Conservation (phyloP, 73 alveolate genomes). For the Uronychia binucleata region DNA sequence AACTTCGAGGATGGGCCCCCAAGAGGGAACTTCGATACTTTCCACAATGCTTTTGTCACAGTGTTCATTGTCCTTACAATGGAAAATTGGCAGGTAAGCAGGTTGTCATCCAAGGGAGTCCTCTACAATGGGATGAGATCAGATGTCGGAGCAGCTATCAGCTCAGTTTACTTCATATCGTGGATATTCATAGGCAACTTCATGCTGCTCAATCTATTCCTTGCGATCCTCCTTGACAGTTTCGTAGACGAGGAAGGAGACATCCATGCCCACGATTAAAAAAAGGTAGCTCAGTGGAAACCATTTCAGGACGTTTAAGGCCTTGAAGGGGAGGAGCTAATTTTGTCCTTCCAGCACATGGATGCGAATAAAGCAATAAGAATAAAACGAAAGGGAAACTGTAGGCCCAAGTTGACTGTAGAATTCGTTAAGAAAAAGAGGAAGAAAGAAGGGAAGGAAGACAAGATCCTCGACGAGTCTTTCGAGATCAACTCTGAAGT, state of each 20-base stretch:
- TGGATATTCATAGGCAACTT: constrained; percentile 97
- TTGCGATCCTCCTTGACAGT: constrained; percentile 90
- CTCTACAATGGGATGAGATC: constrained; percentile 51
- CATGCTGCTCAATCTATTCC: constrained; percentile 91
- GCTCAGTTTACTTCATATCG: constrained; percentile 78
- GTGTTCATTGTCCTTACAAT: constrained; percentile 77
- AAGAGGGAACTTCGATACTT: constrained; percentile 70
- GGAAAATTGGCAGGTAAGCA: constrained; percentile 92
- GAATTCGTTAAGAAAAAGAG: constrained; percentile 27
- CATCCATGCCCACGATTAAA: neutral
- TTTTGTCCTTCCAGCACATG: constrained; percentile 6
- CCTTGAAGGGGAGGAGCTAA: constrained; percentile 11
- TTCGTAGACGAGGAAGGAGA: constrained; percentile 74
- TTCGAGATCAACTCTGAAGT: constrained; percentile 25
- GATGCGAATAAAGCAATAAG: neutral
- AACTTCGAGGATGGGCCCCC: constrained; percentile 16
- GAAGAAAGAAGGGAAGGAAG: constrained; percentile 41
- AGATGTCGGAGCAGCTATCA: constrained; percentile 41
- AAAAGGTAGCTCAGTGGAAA: neutral
- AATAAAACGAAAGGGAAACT: neutral
- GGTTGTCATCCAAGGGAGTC: too few relatives aligned
- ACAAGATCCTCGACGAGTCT: constrained; percentile 26
- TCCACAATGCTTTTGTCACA: constrained; percentile 72
- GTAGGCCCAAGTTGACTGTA: neutral
- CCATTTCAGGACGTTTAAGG: constrained; percentile 7